Percentiles rank a stretch among this genome's conserved stretches.
Conservation (phyloP, 495 filamentous ascomycete species). For the Rhypophila decipiens region DNA sequence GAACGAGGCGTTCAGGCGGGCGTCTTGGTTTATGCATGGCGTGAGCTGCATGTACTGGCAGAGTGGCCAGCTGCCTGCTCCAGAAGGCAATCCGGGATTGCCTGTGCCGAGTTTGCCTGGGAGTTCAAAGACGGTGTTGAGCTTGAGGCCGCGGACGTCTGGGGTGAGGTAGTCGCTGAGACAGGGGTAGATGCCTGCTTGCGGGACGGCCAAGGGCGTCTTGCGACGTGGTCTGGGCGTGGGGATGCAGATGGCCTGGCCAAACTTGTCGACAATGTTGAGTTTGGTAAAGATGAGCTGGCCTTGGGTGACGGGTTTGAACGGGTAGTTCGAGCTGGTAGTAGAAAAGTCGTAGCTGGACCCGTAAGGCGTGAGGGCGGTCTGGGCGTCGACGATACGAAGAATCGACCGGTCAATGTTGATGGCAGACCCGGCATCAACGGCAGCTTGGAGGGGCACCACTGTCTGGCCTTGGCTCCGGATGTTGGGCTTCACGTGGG, state of each 20-base stretch:
- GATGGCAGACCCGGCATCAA: neutral
- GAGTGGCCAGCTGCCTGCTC: slow-evolving; percentile 5
- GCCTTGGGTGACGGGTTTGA: slow-evolving; percentile 44
- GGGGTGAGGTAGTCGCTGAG: neutral
- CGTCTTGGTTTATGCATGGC: slow-evolving; percentile 43
- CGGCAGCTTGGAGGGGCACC: slow-evolving; percentile 12
- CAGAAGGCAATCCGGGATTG: slow-evolving; percentile 12
- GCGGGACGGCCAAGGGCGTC: neutral
- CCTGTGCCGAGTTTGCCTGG: slow-evolving; percentile 37
- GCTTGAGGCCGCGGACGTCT: neutral
- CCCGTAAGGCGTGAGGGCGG: slow-evolving; percentile 25
- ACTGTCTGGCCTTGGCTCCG: slow-evolving; percentile 4
- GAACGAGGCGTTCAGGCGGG: slow-evolving; percentile 37
- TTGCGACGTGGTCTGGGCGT: slow-evolving; percentile 15
- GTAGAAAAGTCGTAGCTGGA: slow-evolving; percentile 1
- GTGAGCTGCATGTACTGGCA: slow-evolving; percentile 40
- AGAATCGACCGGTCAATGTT: neutral
- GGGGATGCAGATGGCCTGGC: slow-evolving; percentile 32
- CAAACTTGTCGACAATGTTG: slow-evolving; percentile 48
- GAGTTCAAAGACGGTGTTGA: slow-evolving; percentile 36
- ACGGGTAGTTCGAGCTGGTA: slow-evolving; percentile 8
- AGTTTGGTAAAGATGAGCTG: slow-evolving; percentile 33
- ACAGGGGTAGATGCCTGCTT: neutral
- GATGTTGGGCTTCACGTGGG: slow-evolving; percentile 37
- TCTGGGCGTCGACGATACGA: neutral